These are phyloP conservation scores for Coemansia sp. DNA, from an alignment of 192 early-diverging fungal genomes.

Conservation along the genomic window DNA sequence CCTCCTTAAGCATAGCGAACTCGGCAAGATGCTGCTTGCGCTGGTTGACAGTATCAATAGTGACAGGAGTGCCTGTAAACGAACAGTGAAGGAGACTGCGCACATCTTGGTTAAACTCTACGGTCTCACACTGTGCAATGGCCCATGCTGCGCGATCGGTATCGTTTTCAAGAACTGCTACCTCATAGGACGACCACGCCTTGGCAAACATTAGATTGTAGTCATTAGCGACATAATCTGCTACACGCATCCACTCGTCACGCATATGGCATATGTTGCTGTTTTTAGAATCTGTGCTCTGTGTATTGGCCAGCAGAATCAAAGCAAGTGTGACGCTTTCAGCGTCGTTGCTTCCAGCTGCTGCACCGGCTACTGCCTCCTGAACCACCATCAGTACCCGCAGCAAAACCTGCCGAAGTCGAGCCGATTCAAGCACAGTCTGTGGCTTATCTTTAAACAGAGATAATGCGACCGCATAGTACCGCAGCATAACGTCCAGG, in stretches of 20 bases:
- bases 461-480: not conserved
- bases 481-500: conserved; percentile 29
- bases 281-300: not conserved
- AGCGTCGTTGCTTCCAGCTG: not conserved
- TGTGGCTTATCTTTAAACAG: not conserved
- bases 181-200: conserved; percentile 38
- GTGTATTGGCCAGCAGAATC: conserved; percentile 15
- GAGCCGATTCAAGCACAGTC: not conserved
- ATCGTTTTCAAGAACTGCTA: conserved; percentile 11
- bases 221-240: conserved; percentile 1
- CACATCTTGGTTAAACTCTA: not conserved
- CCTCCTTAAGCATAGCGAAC: conserved; percentile 16
- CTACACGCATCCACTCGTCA: conserved; percentile 12
- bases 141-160: conserved; percentile 2
- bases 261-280: conserved; percentile 9
- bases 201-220: conserved; percentile 9
- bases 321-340: conserved; percentile 15
- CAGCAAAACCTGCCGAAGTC: not conserved
- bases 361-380: conserved; percentile 19
- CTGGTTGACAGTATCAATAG: conserved; percentile 10
- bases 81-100: conserved; percentile 11
- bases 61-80: conserved; percentile 22
- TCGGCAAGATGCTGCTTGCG: conserved; percentile 13
- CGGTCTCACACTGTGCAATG: conserved; percentile 12
- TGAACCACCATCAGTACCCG: conserved; percentile 10